phyloP scores from a whole-genome alignment of 2,329 filamentous ascomycete genomes.

The Daldinia sp. region DNA sequence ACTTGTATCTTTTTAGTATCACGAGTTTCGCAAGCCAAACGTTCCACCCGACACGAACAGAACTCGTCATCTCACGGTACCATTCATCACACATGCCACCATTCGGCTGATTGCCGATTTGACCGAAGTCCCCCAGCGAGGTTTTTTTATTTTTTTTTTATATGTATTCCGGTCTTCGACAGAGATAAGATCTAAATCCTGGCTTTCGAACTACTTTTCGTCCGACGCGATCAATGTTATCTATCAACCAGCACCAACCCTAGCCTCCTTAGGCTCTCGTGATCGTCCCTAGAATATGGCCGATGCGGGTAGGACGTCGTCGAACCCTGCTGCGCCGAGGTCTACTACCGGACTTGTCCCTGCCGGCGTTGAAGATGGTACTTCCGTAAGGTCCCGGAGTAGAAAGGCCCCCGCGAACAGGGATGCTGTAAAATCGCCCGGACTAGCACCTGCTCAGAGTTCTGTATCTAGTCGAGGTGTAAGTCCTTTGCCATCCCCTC shows the following conservation, averaged over 20 bases:
- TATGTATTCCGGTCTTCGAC: background rate
- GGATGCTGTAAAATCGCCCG: constrained; percentile 42
- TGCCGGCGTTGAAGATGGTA: constrained; percentile 52
- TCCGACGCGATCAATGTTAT: constrained; percentile 40
- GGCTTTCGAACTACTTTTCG: background rate
- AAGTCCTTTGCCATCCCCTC: constrained; percentile 59
- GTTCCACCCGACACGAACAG: background rate
- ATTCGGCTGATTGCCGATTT: constrained; percentile 29
- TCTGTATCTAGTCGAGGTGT: constrained; percentile 54
- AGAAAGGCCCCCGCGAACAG: constrained; percentile 52
- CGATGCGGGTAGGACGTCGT: constrained; percentile 39
- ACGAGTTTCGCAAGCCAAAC: background rate
- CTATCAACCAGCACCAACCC: constrained; percentile 35
- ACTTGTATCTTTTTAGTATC: constrained; percentile 7
- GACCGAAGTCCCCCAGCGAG: constrained; percentile 1
- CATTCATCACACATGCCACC: constrained; percentile 24
- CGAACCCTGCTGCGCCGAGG: constrained; percentile 47
- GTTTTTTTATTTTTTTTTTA: no score
- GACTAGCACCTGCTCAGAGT: constrained; percentile 50
- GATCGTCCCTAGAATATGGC: constrained; percentile 42
- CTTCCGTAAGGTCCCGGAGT: constrained; percentile 59
- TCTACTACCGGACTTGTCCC: constrained; percentile 57
- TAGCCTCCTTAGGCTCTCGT: constrained; percentile 35
- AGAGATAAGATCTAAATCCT: constrained; percentile 23
- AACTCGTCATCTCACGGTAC: background rate